phyloP scores from a whole-genome alignment of 2,329 filamentous ascomycete species.

The Huntiella omanensis region DNA sequence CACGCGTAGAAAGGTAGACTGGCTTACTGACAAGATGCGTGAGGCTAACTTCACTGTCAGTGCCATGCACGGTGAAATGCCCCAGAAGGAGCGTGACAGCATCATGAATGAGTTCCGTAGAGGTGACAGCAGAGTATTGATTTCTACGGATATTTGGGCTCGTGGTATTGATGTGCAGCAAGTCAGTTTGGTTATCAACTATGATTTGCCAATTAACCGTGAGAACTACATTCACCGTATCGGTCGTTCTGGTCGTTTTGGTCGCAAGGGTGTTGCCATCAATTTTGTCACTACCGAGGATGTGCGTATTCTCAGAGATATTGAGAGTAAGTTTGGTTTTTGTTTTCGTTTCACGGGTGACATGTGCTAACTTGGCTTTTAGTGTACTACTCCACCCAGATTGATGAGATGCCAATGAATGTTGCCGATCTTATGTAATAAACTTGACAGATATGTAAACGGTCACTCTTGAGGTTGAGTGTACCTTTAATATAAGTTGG shows the following conservation, averaged over 20 bases:
- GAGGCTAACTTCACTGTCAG: conserved; percentile 97
- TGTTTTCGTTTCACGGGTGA: not conserved
- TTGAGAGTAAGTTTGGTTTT: conserved; percentile 49
- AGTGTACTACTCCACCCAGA: conserved; percentile 93
- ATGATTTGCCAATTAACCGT: conserved; percentile 92
- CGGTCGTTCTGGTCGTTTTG: conserved; percentile 84
- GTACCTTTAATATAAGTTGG: conserved; percentile 10
- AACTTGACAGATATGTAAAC: conserved; percentile 9
- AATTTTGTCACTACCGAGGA: conserved; percentile 99
- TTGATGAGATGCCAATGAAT: conserved; percentile 98
- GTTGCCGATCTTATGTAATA: conserved; percentile 44
- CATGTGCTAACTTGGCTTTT: conserved; percentile 17
- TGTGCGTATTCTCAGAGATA: conserved; percentile 90
- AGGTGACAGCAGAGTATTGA: conserved; percentile 86
- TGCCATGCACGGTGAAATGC: conserved; percentile 99
- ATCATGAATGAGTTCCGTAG: conserved; percentile 99
- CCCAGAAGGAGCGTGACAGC: conserved; percentile 90
- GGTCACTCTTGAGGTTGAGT: conserved; percentile 3
- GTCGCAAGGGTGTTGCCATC: conserved; percentile 96
- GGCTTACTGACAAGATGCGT: conserved; percentile 98
- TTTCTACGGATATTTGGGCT: conserved; percentile 95
- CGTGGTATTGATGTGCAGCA: conserved; percentile 98
- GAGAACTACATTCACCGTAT: conserved; percentile 99
- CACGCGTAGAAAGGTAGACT: conserved; percentile 95
- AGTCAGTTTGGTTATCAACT: conserved; percentile 96